Conservation (phyloP, 805 yeast genomes). For the Wickerhamomyces ciferrii region DNA sequence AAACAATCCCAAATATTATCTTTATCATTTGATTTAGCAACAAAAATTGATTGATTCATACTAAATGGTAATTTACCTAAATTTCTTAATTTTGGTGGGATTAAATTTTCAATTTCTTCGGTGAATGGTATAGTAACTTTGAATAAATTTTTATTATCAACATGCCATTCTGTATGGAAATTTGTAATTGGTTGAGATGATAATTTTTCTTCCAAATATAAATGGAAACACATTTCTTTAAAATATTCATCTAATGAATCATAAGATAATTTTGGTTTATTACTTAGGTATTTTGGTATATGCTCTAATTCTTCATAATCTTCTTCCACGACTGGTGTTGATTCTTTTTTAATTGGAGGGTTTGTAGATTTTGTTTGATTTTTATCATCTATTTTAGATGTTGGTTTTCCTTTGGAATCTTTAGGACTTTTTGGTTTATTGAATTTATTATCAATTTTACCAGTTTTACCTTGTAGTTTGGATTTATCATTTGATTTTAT, state of each 20-base stretch:
- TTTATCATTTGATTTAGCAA: constrained; percentile 40
- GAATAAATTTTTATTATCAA: constrained; percentile 33
- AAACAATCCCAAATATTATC: constrained; percentile 57
- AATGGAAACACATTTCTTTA: constrained; percentile 52
- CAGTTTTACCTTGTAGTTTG: neutral
- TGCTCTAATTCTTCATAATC: constrained; percentile 21
- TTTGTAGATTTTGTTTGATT: neutral
- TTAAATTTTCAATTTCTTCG: constrained; percentile 43
- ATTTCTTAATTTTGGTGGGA: constrained; percentile 46
- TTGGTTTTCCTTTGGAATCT: neutral
- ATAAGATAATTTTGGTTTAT: constrained; percentile 39
- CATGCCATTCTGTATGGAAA: constrained; percentile 50
- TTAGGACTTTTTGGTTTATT: neutral
- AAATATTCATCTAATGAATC: constrained; percentile 47
- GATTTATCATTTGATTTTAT: neutral
- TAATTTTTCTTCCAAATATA: constrained; percentile 57
- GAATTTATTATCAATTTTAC: no score
- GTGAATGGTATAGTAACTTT: constrained; percentile 37
- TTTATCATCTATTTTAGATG: neutral
- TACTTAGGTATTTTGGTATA: constrained; percentile 18
- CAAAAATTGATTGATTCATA: constrained; percentile 51
- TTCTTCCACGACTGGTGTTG: constrained; percentile 6
- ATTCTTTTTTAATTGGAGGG: neutral
- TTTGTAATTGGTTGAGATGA: constrained; percentile 41
- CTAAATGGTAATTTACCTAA: constrained; percentile 56